Base-by-base conservation (phyloP, 2,329 filamentous ascomycete species). In the Aspergillus tanneri region DNA sequence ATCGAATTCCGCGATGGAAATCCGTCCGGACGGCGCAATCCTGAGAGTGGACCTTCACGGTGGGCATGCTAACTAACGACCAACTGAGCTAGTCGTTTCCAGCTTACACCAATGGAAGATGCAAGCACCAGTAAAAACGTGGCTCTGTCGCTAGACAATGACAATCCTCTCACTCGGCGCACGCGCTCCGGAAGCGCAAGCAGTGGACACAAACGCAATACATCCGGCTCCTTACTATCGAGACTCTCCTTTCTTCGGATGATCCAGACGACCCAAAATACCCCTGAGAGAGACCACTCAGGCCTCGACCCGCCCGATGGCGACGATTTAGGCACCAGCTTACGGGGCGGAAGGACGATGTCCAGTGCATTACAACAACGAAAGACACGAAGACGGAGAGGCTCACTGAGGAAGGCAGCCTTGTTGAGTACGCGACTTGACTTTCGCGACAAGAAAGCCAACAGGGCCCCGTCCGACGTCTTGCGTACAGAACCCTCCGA, bases 391-490 rank as follows among this genome's bases (percentile, higher is more conserved):
- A 84, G 85, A 60, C 82, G 91, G 50, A 88, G 87, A 65, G 90
- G 90, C 3, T 96, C 91, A 9, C 75, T 96, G 66, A 82, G 91
- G 50, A 96, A 96, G 70, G 89, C 88, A 9, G 90, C 90, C 21
- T 76, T 96, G 40, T 77, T 96, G 14, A 88, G 89, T 12, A 86
- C 65, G 50, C 55, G 68, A 16, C 53, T 70, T 27, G 64, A 71
- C 45, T 59, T 60, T 25, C 66, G 63, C 32, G 67, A 70, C 42
- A 68, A 65, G 54, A 64, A 60, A 39, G 40, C 50, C 12, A 38
- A 35, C 5, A 47, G 55, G 24, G 49, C 50, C 8, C 21, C 47
- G 11, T 27, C 46, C 2, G 59, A 61, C 23, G 22, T 53, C 8
- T 42, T 46, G 35, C 54, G 52, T 23, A 52, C 51, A 12, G 62